Percentiles rank a stretch among this genome's conserved stretches.
Evolutionary conservation across 192 early-diverging fungal species (phyloP).

Genomic region (Spizellomyces sp.): DNA sequence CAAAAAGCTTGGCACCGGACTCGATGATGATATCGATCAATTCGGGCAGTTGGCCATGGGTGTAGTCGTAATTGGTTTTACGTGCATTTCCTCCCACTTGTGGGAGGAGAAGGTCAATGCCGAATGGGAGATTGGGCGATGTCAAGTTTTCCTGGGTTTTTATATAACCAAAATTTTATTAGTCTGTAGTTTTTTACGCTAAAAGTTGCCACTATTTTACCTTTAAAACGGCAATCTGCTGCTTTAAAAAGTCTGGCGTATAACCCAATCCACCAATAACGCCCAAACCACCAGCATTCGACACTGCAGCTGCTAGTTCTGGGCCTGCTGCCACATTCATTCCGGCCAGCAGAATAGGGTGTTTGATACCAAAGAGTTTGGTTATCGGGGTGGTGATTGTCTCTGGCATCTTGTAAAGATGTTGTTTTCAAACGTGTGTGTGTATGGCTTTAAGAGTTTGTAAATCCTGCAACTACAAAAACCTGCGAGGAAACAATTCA

Average conservation of each 20-base stretch:
- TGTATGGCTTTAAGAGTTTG: no score
- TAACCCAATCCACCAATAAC: constrained; percentile 45
- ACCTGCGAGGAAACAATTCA: no score
- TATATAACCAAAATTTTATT: no score
- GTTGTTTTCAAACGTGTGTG: no score
- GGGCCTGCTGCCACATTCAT: constrained; percentile 45
- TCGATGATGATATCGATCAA: constrained; percentile 50
- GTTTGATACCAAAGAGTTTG: constrained; percentile 46
- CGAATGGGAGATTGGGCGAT: constrained; percentile 37
- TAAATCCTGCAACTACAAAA: no score
- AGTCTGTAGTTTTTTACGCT: no score
- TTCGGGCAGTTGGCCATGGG: constrained; percentile 49
- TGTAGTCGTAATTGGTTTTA: constrained; percentile 56
- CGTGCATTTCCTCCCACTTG: constrained; percentile 49
- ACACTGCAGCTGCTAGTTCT: constrained; percentile 44
- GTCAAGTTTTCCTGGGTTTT: no score
- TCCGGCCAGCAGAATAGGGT: constrained; percentile 47
- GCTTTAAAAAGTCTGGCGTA: constrained; percentile 39
- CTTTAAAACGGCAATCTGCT: constrained; percentile 23
- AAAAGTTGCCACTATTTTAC: not conserved
- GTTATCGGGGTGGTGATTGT: constrained; percentile 46
- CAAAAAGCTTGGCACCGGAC: constrained; percentile 45
- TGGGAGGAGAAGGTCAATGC: constrained; percentile 50
- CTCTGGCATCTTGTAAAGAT: not conserved
- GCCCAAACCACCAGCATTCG: constrained; percentile 51